phyloP scores from a whole-genome alignment of 2,329 filamentous ascomycete genomes.

The Plenodomus biglobosus region DNA sequence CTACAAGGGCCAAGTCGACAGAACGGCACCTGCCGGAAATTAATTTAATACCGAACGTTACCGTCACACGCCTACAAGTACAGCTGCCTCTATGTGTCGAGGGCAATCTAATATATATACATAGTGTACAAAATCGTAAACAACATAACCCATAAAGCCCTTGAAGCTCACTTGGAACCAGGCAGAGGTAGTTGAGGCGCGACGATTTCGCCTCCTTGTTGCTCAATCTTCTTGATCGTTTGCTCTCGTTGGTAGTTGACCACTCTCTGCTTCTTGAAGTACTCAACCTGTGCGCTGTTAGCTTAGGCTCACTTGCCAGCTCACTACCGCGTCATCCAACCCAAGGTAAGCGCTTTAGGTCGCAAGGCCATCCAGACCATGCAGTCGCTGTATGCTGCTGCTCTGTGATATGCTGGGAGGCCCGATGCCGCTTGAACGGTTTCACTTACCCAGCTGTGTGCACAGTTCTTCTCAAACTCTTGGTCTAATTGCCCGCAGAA shows the following conservation, averaged over 20 bases:
- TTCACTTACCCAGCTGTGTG: conserved; percentile 78
- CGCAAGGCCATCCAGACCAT: no score
- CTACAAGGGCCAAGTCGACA: background rate
- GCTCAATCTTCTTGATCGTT: conserved; percentile 54
- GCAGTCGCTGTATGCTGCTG: background rate
- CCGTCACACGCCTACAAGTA: background rate
- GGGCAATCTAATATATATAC: conserved; percentile 21
- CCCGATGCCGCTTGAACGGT: background rate
- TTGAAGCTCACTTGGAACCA: conserved; percentile 17
- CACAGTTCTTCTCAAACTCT: conserved; percentile 82
- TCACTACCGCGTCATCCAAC: background rate
- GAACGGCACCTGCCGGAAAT: background rate
- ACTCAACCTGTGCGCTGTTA: conserved; percentile 68
- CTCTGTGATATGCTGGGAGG: background rate
- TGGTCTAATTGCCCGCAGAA: conserved; percentile 62
- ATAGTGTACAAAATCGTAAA: conserved; percentile 30
- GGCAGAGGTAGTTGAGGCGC: conserved; percentile 39
- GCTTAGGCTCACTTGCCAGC: conserved; percentile 3
- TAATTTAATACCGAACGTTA: background rate
- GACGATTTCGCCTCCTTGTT: conserved; percentile 46
- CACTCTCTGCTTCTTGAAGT: conserved; percentile 95
- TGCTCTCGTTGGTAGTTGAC: conserved; percentile 86
- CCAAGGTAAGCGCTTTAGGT: background rate
- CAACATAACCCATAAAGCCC: conserved; percentile 1
- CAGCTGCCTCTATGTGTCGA: background rate